Evolutionary conservation across 768 basidiomycete genomes (phyloP).

Genomic region (Mycena polygramma): DNA sequence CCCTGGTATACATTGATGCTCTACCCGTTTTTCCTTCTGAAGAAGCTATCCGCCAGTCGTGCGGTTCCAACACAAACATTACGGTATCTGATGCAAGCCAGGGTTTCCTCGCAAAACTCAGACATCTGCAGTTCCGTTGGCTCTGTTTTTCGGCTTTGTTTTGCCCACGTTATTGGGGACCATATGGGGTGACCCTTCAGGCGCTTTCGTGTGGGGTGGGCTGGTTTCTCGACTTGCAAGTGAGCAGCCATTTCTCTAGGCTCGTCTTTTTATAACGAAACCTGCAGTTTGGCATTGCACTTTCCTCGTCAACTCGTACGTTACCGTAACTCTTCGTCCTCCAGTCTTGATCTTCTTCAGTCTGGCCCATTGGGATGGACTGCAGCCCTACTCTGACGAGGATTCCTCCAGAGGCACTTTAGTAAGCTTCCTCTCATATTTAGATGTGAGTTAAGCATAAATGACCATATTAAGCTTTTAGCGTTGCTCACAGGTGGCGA

Average conservation of each 20-base stretch:
- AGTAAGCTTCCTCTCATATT: slow-evolving; percentile 52
- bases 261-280: not conserved
- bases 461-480: slow-evolving; percentile 60
- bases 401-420: slow-evolving; percentile 82
- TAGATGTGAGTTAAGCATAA: not conserved
- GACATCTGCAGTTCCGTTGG: slow-evolving; percentile 63
- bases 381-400: slow-evolving; percentile 86
- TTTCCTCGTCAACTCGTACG: slow-evolving; percentile 79
- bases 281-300: slow-evolving; percentile 77
- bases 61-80: slow-evolving; percentile 77
- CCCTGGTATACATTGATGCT: slow-evolving; percentile 61
- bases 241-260: slow-evolving; percentile 52
- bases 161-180: slow-evolving; percentile 69
- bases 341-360: slow-evolving; percentile 45
- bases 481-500: slow-evolving; percentile 82
- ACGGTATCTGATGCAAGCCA: slow-evolving; percentile 53
- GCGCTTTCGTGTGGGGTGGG: slow-evolving; percentile 80
- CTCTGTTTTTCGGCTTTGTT: slow-evolving; percentile 70
- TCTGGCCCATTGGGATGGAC: slow-evolving; percentile 84
- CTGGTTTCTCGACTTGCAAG: slow-evolving; percentile 72
- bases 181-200: slow-evolving; percentile 73
- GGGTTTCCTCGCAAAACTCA: not conserved
- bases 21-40: not conserved
- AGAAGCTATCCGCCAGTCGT: slow-evolving; percentile 61
- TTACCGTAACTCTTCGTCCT: slow-evolving; percentile 19